These are phyloP conservation scores for Acaromyces ingoldii DNA, from an alignment of 1,284 basidiomycete species.

Conservation along the genomic window DNA sequence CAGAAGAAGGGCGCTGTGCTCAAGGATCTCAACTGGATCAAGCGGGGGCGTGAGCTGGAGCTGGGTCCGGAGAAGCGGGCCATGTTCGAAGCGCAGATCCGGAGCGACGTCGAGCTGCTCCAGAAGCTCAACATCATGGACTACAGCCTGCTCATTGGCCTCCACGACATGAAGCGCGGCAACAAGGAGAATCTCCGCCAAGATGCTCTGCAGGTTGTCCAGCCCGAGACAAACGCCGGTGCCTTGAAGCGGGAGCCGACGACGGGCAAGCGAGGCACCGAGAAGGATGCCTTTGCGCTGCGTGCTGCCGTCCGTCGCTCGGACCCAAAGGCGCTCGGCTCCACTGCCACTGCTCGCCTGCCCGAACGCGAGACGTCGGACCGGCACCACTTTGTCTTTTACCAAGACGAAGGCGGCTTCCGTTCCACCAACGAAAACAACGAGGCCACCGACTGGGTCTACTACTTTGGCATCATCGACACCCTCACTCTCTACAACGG, in stretches of 20 bases:
- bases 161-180: constrained; percentile 84
- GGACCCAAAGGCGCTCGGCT: constrained; percentile 69
- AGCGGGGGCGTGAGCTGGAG: constrained; percentile 70
- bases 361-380: constrained; percentile 66
- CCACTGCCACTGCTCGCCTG: constrained; percentile 61
- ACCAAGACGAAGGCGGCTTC: constrained; percentile 92
- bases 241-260: constrained; percentile 18
- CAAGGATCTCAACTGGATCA: constrained; percentile 96
- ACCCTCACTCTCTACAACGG: constrained; percentile 70
- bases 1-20: constrained; percentile 79
- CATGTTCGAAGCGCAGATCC: constrained; percentile 79
- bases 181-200: constrained; percentile 85
- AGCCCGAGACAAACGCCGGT: constrained; percentile 57
- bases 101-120: constrained; percentile 78
- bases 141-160: constrained; percentile 87
- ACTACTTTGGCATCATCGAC: constrained; percentile 62
- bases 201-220: constrained; percentile 85
- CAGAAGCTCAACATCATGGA: constrained; percentile 87
- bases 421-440: constrained; percentile 83
- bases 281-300: constrained; percentile 60
- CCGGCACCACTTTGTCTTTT: constrained; percentile 81
- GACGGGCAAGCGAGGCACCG: constrained; percentile 18
- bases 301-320: constrained; percentile 67
- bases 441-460: constrained; percentile 69
- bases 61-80: constrained; percentile 91